These are phyloP conservation scores for Bretschneidera sinensis DNA, from an alignment of 345 rosid species.

Conservation along the genomic window DNA sequence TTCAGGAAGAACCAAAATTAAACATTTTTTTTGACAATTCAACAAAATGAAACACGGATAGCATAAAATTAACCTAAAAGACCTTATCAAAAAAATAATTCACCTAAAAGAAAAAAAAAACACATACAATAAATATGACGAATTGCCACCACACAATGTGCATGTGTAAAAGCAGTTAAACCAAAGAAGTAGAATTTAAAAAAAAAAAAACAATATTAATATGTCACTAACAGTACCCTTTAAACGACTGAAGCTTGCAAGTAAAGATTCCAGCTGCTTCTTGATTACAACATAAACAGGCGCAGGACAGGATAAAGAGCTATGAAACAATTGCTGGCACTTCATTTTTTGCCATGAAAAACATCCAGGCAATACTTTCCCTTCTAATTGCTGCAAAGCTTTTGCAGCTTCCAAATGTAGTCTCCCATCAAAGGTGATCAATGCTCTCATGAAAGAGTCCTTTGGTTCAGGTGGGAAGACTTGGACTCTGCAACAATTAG, in stretches of 20 bases:
- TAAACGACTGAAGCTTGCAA: constrained; percentile 32
- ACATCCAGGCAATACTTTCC: constrained; percentile 61
- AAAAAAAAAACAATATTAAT: not conserved
- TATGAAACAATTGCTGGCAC: constrained; percentile 74
- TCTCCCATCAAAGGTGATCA: constrained; percentile 70
- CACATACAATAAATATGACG: not conserved
- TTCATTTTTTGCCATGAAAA: constrained; percentile 76
- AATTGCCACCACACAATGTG: not conserved
- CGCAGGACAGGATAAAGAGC: constrained; percentile 62
- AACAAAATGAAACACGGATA: no score
- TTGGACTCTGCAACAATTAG: constrained; percentile 49
- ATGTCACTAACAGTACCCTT: constrained; percentile 36
- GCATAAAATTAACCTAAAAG: no score
- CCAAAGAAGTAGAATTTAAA: not conserved
- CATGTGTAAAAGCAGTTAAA: not conserved
- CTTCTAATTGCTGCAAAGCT: constrained; percentile 80
- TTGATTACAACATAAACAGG: constrained; percentile 52
- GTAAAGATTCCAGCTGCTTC: constrained; percentile 45
- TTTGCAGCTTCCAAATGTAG: constrained; percentile 91
- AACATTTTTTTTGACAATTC: no score
- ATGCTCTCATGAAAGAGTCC: constrained; percentile 45
- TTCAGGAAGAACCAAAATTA: no score
- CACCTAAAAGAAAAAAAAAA: not conserved
- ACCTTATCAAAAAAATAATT: no score
- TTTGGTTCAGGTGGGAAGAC: constrained; percentile 51